These are phyloP conservation scores for Lachnellula hyalina DNA, from an alignment of 2,329 filamentous ascomycete species.

Conservation along the genomic window DNA sequence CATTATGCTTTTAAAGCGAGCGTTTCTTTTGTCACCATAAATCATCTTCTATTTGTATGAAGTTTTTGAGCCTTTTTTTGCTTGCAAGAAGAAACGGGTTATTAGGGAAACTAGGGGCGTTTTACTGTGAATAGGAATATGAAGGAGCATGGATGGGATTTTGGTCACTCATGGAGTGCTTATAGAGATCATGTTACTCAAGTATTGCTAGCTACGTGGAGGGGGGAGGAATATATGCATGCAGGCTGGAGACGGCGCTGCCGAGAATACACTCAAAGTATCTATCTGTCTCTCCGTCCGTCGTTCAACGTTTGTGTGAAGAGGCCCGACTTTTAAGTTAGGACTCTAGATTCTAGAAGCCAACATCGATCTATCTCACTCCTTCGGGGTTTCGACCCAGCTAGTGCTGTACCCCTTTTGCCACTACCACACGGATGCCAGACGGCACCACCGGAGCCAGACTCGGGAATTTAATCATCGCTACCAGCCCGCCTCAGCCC, in stretches of 20 bases:
- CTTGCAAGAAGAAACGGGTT: background rate
- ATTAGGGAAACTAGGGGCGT: background rate
- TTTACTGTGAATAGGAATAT: background rate
- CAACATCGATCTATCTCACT: background rate
- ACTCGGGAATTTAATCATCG: too few species aligned
- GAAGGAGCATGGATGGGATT: background rate
- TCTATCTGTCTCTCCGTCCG: background rate
- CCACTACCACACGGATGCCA: too few species aligned
- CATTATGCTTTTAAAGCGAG: background rate
- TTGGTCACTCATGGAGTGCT: background rate
- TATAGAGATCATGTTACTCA: constrained; percentile 1
- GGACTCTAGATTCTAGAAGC: background rate
- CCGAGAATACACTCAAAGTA: background rate
- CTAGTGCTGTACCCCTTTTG: too few species aligned
- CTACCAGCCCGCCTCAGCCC: too few species aligned
- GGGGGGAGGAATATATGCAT: background rate
- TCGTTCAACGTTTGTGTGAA: background rate
- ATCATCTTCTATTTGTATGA: background rate
- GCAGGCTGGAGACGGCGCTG: background rate
- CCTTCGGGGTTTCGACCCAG: too few species aligned
- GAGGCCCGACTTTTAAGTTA: background rate
- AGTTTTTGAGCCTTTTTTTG: background rate
- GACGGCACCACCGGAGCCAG: too few species aligned
- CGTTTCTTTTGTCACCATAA: background rate
- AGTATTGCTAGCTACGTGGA: background rate